Conservation (phyloP, 768 basidiomycete species). For the Boletus subcaerulescens region DNA sequence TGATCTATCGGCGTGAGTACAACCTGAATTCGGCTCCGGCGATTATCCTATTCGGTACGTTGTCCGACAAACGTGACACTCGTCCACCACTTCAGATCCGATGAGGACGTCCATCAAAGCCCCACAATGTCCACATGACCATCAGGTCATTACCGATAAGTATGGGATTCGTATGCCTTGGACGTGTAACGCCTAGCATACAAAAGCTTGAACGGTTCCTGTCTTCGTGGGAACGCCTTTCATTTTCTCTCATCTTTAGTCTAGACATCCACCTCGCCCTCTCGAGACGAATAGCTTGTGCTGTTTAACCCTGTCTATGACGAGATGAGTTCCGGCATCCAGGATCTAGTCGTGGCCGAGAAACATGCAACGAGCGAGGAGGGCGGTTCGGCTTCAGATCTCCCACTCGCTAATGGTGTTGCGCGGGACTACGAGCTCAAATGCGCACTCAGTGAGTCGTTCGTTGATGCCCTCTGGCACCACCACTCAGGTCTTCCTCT, state of each 20-base stretch:
- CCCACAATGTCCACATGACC: no score
- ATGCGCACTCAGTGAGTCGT: constrained; percentile 29
- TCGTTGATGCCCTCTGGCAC: neutral
- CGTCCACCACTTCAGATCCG: neutral
- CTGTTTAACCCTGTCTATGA: neutral
- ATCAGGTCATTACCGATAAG: neutral
- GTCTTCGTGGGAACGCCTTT: constrained; percentile 18
- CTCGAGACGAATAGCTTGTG: no score
- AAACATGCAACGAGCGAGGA: constrained; percentile 19
- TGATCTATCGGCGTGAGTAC: no score
- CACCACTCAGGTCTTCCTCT: neutral
- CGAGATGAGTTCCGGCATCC: constrained; percentile 1
- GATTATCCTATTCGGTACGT: no score
- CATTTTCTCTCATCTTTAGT: neutral
- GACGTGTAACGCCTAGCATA: neutral
- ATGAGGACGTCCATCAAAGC: neutral
- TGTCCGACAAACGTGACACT: neutral
- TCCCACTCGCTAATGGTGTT: constrained; percentile 22
- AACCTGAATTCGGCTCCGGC: no score
- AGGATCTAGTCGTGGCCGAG: constrained; percentile 12
- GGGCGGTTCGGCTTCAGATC: constrained; percentile 1
- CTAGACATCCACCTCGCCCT: neutral
- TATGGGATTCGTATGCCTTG: neutral
- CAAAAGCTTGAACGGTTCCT: constrained; percentile 9
- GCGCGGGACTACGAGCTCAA: constrained; percentile 33